Evolutionary conservation across 306 rosid species (phyloP), one percentile per base, ranked within the genome.

Genomic region (Cajanus cajan): DNA sequence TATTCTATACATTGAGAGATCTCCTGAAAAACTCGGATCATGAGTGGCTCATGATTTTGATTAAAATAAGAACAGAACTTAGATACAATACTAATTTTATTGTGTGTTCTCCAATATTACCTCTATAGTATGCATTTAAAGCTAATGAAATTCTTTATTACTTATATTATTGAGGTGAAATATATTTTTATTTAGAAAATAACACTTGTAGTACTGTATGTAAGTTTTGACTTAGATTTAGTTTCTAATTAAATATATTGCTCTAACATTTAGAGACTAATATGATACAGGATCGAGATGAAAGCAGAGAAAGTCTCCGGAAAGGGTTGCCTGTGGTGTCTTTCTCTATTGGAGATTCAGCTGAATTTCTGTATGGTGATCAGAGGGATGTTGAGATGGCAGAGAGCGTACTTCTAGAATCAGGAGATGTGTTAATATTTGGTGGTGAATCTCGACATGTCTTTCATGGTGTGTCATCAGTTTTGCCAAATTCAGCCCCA

Each of bases 371-470:
- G 18, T 90, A 87, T 52, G 97, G 92, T 3, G 87, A 87, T 74
- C 52, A 68, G 58, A 85, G 91, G 80, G 74, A 88, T 48, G 78
- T 73, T 37, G 82, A 74, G 8, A 77, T 78, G 59, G 92, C 94
- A 62, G 87, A 80, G 41, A 82, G 47, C 15, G 77, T 90, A 34
- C 13, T 83, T 37, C 58, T 93, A 74, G 92, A 90, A 73, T 88
- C 94, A 3, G 98, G 97, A 45, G 93, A 89, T 79, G 89, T 90
- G 41, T 37, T 93, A 45, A 86, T 93, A 72, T 91, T 93, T 70
- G 98, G 97, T 36, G 95, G 93, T 7, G 77, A 47, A 43, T 86
- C 97, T 14, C 79, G 95, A 36, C 92, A 54, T 63, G 70, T 91
- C 34, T 90, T 79, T 79, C 98, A 93, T 80, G 93, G 97, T 65